These are phyloP conservation scores for Amesomyces nigricolor DNA, from an alignment of 2,329 filamentous ascomycete genomes.

Conservation along the genomic window DNA sequence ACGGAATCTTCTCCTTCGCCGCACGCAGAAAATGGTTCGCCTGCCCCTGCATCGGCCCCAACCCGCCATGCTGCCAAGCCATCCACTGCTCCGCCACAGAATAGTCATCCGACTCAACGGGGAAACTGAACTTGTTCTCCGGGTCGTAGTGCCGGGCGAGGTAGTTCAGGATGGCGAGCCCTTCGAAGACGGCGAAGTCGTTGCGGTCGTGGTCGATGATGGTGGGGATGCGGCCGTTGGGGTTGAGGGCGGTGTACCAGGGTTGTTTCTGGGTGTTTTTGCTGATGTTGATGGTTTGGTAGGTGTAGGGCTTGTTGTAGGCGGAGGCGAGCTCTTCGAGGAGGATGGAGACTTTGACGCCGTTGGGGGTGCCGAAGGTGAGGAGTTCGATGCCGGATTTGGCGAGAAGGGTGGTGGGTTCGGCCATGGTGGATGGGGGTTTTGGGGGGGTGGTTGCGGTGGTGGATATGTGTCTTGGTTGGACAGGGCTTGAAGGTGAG, in stretches of 20 bases:
- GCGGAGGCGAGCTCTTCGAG: constrained; percentile 62
- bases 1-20: constrained; percentile 63
- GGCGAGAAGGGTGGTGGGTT: constrained; percentile 53
- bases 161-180: constrained; percentile 67
- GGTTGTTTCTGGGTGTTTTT: constrained; percentile 62
- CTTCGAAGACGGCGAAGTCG: constrained; percentile 65
- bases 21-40: constrained; percentile 68
- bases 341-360: constrained; percentile 53
- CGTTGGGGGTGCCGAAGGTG: constrained; percentile 51
- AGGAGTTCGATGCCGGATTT: constrained; percentile 60
- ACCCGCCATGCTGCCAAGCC: constrained; percentile 67
- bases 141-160: constrained; percentile 35
- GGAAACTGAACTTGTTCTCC: constrained; percentile 33
- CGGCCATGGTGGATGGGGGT: constrained; percentile 28
- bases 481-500: neutral
- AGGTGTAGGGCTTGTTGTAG: constrained; percentile 56
- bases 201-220: constrained; percentile 61
- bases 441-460: constrained; percentile 6
- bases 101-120: constrained; percentile 35
- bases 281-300: constrained; percentile 52
- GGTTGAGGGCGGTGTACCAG: constrained; percentile 58
- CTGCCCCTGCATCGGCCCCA: constrained; percentile 69
- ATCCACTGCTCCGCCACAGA: constrained; percentile 54
- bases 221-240: constrained; percentile 61
- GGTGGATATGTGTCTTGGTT: neutral